Conservation (phyloP, 2,329 filamentous ascomycete species). For the Setomelanomma holmii region DNA sequence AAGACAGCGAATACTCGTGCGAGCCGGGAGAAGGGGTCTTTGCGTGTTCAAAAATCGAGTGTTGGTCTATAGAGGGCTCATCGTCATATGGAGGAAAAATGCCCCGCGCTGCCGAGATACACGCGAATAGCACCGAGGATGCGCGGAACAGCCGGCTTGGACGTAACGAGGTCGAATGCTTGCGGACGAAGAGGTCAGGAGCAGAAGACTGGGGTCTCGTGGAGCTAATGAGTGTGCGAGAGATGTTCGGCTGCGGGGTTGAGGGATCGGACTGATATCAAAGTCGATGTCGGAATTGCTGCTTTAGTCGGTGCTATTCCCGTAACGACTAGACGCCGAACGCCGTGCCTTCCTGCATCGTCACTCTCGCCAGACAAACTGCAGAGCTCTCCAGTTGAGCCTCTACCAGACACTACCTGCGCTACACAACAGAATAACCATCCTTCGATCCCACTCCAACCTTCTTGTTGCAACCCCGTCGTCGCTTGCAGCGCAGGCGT, state of each 20-base stretch:
- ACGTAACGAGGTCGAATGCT: neutral
- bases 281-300: neutral
- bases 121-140: neutral
- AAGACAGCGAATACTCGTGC: neutral
- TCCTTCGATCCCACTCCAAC: neutral
- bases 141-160: conserved; percentile 14
- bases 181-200: neutral
- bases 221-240: neutral
- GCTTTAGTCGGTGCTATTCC: neutral
- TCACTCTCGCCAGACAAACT: neutral
- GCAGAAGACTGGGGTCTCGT: neutral
- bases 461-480: conserved; percentile 16
- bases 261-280: neutral
- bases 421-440: neutral
- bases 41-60: conserved; percentile 7
- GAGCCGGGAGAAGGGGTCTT: neutral
- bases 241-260: neutral
- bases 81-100: conserved; percentile 10
- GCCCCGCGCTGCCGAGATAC: conserved; percentile 15
- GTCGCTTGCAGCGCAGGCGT: neutral
- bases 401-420: neutral
- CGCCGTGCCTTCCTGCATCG: neutral
- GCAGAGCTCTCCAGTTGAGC: neutral
- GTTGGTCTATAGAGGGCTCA: conserved; percentile 14
- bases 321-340: neutral